Percentiles rank a stretch among this genome's conserved stretches.
phyloP scores from a whole-genome alignment of 495 filamentous ascomycete species.

The Diplogelasinospora grovesii region DNA sequence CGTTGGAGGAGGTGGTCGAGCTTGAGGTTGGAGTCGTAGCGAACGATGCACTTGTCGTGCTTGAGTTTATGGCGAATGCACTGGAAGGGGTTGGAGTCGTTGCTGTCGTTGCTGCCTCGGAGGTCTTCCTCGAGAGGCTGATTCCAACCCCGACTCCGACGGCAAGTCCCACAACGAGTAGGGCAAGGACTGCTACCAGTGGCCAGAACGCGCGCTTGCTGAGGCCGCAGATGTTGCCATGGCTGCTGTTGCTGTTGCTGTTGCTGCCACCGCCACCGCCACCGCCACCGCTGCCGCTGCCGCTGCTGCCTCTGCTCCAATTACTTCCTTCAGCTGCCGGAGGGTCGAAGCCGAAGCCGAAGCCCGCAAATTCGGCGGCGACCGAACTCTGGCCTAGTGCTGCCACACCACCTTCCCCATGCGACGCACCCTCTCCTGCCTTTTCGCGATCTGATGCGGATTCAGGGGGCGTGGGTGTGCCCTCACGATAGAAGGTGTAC shows the following conservation, averaged over 20 bases:
- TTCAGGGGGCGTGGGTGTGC: constrained; percentile 25
- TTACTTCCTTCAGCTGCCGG: background rate
- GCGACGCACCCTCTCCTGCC: background rate
- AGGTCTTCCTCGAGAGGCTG: constrained; percentile 14
- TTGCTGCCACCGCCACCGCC: constrained; percentile 1
- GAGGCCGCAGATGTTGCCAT: constrained; percentile 18
- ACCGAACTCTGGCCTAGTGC: constrained; percentile 1
- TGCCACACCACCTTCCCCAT: too few relatives aligned
- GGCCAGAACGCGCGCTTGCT: constrained; percentile 26
- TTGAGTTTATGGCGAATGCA: too few relatives aligned
- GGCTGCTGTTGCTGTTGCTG: constrained; percentile 4
- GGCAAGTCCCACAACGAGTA: constrained; percentile 26
- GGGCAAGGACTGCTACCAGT: constrained; percentile 14
- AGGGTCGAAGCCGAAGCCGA: background rate
- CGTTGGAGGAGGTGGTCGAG: constrained; percentile 2
- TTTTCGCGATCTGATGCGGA: constrained; percentile 15
- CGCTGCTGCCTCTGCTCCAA: constrained; percentile 6
- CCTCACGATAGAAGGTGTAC: constrained; percentile 34
- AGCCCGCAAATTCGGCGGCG: background rate
- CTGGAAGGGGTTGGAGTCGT: too few relatives aligned
- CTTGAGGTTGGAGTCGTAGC: background rate
- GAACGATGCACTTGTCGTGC: background rate
- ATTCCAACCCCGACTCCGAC: constrained; percentile 36
- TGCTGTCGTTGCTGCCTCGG: background rate
- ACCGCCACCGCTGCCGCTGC: too few relatives aligned